Evolutionary conservation across 2,329 filamentous ascomycete species (phyloP).

Genomic region (Monilinia laxa): DNA sequence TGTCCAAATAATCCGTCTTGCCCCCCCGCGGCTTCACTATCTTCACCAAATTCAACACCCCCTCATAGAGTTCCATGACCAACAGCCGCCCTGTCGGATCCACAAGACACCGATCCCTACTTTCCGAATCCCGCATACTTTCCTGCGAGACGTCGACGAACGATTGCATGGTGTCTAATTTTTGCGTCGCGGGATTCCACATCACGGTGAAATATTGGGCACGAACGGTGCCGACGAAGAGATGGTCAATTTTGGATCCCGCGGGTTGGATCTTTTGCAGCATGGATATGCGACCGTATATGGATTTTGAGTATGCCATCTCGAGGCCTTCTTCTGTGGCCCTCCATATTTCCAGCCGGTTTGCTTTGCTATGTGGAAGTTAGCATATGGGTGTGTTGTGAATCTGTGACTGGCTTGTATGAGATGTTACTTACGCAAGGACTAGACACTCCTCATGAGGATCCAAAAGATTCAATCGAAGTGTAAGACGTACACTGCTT

Average conservation of each 20-base stretch:
- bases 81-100: slow-evolving; percentile 74
- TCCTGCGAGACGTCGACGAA: slow-evolving; percentile 57
- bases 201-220: slow-evolving; percentile 87
- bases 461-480: slow-evolving; percentile 75
- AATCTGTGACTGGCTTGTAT: neutral
- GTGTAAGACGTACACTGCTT: slow-evolving; percentile 85
- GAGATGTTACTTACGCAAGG: slow-evolving; percentile 66
- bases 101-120: slow-evolving; percentile 77
- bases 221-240: slow-evolving; percentile 89
- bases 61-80: slow-evolving; percentile 67
- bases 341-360: slow-evolving; percentile 81
- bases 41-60: slow-evolving; percentile 63
- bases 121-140: slow-evolving; percentile 74
- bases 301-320: slow-evolving; percentile 65
- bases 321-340: slow-evolving; percentile 62
- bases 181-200: slow-evolving; percentile 65
- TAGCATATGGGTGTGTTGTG: slow-evolving; percentile 27
- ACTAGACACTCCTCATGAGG: slow-evolving; percentile 78
- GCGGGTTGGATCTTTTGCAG: slow-evolving; percentile 76
- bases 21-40: slow-evolving; percentile 55
- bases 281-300: slow-evolving; percentile 87
- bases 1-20: slow-evolving; percentile 56
- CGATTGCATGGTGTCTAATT: slow-evolving; percentile 51
- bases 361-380: slow-evolving; percentile 63
- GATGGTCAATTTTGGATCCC: slow-evolving; percentile 72